phyloP scores from a whole-genome alignment of 306 rosid genomes.

The Quercus rubra region DNA sequence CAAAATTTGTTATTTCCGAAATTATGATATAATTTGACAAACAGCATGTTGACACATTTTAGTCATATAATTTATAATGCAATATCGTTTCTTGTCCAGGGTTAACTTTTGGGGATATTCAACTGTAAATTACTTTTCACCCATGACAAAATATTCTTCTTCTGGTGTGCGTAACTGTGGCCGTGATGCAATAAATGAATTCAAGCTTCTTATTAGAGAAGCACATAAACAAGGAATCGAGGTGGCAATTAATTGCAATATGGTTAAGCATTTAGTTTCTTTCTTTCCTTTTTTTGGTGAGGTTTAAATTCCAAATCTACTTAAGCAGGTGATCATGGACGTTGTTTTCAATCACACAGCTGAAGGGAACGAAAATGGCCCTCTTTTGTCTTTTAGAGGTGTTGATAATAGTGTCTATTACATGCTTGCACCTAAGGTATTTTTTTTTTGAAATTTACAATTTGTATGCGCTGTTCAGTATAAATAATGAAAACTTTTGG shows the following conservation, averaged over 20 bases:
- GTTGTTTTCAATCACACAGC: slow-evolving; percentile 99
- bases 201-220: slow-evolving; percentile 81
- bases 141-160: slow-evolving; percentile 92
- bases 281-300: neutral
- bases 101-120: slow-evolving; percentile 98
- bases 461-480: slow-evolving; percentile 19
- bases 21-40: neutral
- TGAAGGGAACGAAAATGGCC: slow-evolving; percentile 97
- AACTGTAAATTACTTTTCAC: slow-evolving; percentile 86
- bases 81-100: slow-evolving; percentile 42
- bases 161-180: slow-evolving; percentile 73
- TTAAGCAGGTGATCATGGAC: slow-evolving; percentile 90
- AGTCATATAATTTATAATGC: neutral
- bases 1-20: neutral
- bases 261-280: slow-evolving; percentile 6
- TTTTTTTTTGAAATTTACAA: slow-evolving; percentile 10
- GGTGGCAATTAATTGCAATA: slow-evolving; percentile 42
- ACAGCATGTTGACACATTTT: neutral
- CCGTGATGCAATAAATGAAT: slow-evolving; percentile 73
- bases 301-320: slow-evolving; percentile 21
- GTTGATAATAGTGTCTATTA: slow-evolving; percentile 80
- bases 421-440: slow-evolving; percentile 96
- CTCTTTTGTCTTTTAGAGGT: slow-evolving; percentile 86
- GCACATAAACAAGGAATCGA: slow-evolving; percentile 94
- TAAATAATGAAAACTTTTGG: slow-evolving; percentile 2